phyloP scores from a whole-genome alignment of 2,329 filamentous ascomycete genomes.

The Fusarium buharicum region DNA sequence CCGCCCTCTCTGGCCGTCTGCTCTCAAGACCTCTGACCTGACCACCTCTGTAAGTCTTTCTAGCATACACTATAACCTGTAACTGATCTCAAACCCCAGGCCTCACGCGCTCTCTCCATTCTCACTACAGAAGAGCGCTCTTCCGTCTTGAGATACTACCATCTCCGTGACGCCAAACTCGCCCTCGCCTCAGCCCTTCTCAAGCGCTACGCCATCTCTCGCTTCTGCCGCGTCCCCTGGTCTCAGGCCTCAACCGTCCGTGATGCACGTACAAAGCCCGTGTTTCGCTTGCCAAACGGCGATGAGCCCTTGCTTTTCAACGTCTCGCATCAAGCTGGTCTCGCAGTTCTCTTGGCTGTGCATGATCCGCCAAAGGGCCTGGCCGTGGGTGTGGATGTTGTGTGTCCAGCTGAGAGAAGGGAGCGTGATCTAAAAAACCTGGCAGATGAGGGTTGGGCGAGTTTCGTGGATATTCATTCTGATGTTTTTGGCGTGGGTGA shows the following conservation, averaged over 20 bases:
- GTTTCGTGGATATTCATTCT: constrained; percentile 76
- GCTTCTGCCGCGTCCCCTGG: constrained; percentile 70
- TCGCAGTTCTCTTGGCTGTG: constrained; percentile 74
- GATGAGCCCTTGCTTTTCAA: constrained; percentile 72
- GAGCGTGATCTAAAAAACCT: constrained; percentile 70
- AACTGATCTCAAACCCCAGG: constrained; percentile 52
- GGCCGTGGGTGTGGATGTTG: constrained; percentile 78
- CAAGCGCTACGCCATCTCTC: constrained; percentile 75
- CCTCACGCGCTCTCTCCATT: constrained; percentile 63
- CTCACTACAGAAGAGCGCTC: constrained; percentile 66
- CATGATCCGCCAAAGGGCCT: constrained; percentile 47
- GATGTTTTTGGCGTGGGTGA: constrained; percentile 75
- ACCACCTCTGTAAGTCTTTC: constrained; percentile 55
- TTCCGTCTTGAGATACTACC: constrained; percentile 69
- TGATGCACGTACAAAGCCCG: constrained; percentile 65
- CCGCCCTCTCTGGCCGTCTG: constrained; percentile 65
- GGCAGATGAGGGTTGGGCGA: constrained; percentile 67
- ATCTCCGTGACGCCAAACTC: constrained; percentile 79
- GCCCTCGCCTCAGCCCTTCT: constrained; percentile 76
- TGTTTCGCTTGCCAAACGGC: constrained; percentile 61
- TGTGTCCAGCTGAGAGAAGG: constrained; percentile 76
- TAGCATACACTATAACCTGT: neutral
- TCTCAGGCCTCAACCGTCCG: constrained; percentile 65
- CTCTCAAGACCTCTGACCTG: constrained; percentile 60
- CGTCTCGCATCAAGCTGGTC: constrained; percentile 79